phyloP scores from a whole-genome alignment of 2,329 filamentous ascomycete genomes.

The Scolecobasidium constrictum region DNA sequence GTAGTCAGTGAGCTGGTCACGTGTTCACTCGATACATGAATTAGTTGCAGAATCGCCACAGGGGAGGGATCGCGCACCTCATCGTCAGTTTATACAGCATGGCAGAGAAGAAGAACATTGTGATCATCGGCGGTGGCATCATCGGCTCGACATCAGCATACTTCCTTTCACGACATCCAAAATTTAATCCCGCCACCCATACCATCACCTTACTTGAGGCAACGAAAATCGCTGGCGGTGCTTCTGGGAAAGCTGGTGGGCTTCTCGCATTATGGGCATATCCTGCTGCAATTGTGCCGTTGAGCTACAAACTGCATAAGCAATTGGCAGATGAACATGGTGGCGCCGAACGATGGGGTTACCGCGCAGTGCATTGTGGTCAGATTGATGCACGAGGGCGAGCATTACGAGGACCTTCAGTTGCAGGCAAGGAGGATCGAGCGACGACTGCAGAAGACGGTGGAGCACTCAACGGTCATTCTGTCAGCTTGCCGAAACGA shows the following conservation, averaged over 20 bases:
- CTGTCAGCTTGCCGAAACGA: slow-evolving; percentile 45
- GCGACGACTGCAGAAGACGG: slow-evolving; percentile 20
- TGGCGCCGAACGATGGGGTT: slow-evolving; percentile 75
- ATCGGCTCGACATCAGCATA: slow-evolving; percentile 90
- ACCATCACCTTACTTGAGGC: slow-evolving; percentile 82
- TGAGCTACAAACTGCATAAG: slow-evolving; percentile 75
- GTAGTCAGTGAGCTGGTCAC: too few species aligned
- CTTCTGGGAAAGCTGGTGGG: slow-evolving; percentile 90
- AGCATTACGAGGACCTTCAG: slow-evolving; percentile 11
- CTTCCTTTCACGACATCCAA: slow-evolving; percentile 76
- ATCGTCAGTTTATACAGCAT: too few species aligned
- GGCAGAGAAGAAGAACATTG: slow-evolving; percentile 6
- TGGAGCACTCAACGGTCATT: slow-evolving; percentile 17
- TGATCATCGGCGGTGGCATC: slow-evolving; percentile 65
- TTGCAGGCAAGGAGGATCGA: slow-evolving; percentile 16
- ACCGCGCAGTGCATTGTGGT: slow-evolving; percentile 68
- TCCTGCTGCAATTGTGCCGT: slow-evolving; percentile 67
- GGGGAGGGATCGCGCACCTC: too few species aligned
- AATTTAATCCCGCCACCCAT: slow-evolving; percentile 63
- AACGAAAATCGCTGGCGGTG: slow-evolving; percentile 72
- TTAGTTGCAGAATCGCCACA: too few species aligned
- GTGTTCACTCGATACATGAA: too few species aligned
- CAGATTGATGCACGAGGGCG: slow-evolving; percentile 44
- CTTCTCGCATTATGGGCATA: slow-evolving; percentile 88
- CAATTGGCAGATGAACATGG: slow-evolving; percentile 76